Conservation (phyloP, 176 grass and related monocot species). For the Areca catechu region DNA sequence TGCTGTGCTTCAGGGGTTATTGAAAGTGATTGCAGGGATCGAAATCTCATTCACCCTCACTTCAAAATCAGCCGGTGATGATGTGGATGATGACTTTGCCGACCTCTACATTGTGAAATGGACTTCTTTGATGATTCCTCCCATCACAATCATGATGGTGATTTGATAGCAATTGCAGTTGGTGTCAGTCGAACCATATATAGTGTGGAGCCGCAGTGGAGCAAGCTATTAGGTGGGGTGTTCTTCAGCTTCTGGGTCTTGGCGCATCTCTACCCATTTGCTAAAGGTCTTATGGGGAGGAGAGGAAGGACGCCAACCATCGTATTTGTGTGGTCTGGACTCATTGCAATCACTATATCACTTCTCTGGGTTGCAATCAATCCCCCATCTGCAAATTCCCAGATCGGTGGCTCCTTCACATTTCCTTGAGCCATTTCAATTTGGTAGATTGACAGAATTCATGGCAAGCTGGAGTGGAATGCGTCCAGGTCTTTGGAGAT, state of each 20-base stretch:
- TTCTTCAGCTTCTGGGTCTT: slow-evolving; percentile 99
- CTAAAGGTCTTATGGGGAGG: slow-evolving; percentile 86
- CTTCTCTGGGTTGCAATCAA: slow-evolving; percentile 91
- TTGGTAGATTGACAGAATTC: no score
- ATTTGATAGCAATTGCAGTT: slow-evolving; percentile 69
- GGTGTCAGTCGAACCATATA: slow-evolving; percentile 88
- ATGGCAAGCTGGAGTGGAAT: no score
- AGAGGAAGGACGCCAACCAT: slow-evolving; percentile 79
- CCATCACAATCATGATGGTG: slow-evolving; percentile 98
- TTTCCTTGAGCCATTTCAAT: slow-evolving; percentile 53
- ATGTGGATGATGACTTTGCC: slow-evolving; percentile 66
- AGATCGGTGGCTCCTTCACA: slow-evolving; percentile 82
- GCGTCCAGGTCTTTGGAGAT: no score
- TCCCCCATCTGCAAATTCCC: slow-evolving; percentile 48
- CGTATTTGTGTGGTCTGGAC: slow-evolving; percentile 89
- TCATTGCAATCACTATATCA: slow-evolving; percentile 86
- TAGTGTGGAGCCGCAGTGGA: slow-evolving; percentile 82
- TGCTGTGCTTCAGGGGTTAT: slow-evolving; percentile 79
- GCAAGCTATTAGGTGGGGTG: slow-evolving; percentile 74
- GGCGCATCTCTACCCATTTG: slow-evolving; percentile 86
- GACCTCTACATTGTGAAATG: slow-evolving; percentile 95
- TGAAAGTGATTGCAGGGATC: slow-evolving; percentile 87
- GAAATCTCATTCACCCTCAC: slow-evolving; percentile 98
- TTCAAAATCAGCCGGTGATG: slow-evolving; percentile 72
- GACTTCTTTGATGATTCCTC: slow-evolving; percentile 88